Evolutionary conservation across 2,329 filamentous ascomycete species (phyloP), one percentile per base, ranked within the genome.

Genomic region (Nemania sp.): DNA sequence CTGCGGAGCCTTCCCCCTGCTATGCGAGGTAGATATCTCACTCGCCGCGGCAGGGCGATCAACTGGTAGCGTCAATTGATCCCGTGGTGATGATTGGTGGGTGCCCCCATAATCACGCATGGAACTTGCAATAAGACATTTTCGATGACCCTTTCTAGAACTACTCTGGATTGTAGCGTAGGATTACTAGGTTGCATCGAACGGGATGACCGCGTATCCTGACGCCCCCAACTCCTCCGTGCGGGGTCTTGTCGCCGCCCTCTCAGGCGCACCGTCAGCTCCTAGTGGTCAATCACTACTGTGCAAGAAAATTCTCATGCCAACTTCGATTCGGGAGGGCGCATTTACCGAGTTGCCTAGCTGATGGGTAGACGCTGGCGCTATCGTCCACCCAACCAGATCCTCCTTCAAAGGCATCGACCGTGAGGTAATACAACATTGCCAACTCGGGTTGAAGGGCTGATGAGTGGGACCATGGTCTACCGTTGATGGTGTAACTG

Each of bases 121-220:
- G 15, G 26, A 15, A 15, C 59, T 41, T 54, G 27, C 10, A 26
- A 11, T 49, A 47, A n/a, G n/a, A 32, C 43, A 27, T 47, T 63
- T n/a, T 63, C 60, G 27, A 51, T 22, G 10, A 32, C 41, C 38
- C 38, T 63, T 63, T 63, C 60, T 63, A 57, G 61, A 64, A 55
- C 27, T 8, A 51, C 13, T 32, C 29, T 4, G 29, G 29, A 32
- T 8, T 5, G 8, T 8, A 32, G 29, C 29, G 29, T 8, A 32
- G 29, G 29, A 32, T 32, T 8, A 4, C n/a, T 45, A 45, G 15
- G 41, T 45, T 45, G 41, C 47, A 15, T 15, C 47, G 20, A 24
- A 49, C 20, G 38, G 18, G 7, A 5, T n/a, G 43, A 43, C 43
- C 52, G 24, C 53, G 47, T 24, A 54, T 56, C 13, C 26, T 52